Evolutionary conservation across 495 filamentous ascomycete genomes (phyloP).

Genomic region (Aspergillus mulundensis): DNA sequence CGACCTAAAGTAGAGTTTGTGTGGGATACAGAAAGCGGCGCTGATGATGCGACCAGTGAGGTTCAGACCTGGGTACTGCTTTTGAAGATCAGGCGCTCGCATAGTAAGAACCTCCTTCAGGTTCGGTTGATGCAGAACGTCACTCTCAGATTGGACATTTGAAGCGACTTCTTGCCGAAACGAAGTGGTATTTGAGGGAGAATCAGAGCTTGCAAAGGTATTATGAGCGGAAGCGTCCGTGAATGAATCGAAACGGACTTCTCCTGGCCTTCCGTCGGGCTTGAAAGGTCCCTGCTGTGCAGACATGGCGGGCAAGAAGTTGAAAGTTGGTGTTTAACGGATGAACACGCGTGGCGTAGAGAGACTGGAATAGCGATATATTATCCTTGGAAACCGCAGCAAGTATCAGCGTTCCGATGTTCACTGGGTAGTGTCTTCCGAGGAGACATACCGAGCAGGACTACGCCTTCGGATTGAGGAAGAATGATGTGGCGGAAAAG

Average conservation of each 20-base stretch:
- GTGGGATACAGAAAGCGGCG: constrained; percentile 79
- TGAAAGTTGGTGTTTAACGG: neutral
- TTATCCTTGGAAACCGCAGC: neutral
- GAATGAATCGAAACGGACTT: constrained; percentile 33
- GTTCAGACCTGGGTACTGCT: constrained; percentile 60
- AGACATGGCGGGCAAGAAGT: constrained; percentile 23
- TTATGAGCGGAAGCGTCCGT: constrained; percentile 31
- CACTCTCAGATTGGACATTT: constrained; percentile 53
- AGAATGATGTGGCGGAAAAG: neutral
- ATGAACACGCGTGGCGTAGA: no score
- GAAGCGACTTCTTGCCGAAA: constrained; percentile 41
- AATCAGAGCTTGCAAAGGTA: constrained; percentile 22
- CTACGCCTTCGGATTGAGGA: neutral
- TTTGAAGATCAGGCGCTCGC: constrained; percentile 54
- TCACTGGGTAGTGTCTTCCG: neutral
- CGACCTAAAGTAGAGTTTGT: constrained; percentile 61
- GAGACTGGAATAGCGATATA: no score
- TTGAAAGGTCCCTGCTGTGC: constrained; percentile 27
- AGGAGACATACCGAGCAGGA: neutral
- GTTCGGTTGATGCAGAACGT: constrained; percentile 63
- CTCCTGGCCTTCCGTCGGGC: constrained; percentile 33
- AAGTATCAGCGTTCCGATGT: neutral
- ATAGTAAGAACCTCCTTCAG: constrained; percentile 40
- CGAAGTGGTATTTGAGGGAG: constrained; percentile 22
- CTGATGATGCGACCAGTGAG: constrained; percentile 83